phyloP scores from a whole-genome alignment of 2,329 filamentous ascomycete species.

The Coniochaeta sp. region DNA sequence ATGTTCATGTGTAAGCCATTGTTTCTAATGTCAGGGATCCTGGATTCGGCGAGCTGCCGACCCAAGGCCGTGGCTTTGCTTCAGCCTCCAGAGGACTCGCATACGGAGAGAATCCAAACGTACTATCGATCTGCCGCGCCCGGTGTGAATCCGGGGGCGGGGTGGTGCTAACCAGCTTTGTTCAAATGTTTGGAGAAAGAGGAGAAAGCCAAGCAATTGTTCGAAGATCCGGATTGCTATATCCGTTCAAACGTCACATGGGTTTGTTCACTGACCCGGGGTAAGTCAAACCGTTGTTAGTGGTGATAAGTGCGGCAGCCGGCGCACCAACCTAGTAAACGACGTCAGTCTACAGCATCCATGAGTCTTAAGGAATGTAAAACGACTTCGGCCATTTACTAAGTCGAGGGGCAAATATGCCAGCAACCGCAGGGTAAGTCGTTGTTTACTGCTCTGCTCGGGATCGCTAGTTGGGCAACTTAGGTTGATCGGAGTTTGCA shows the following conservation, averaged over 20 bases:
- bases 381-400: too few species aligned
- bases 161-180: not conserved
- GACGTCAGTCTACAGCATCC: too few species aligned
- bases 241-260: not conserved
- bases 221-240: not conserved
- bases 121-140: not conserved
- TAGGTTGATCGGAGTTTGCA: too few species aligned
- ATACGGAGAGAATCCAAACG: not conserved
- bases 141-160: not conserved
- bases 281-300: too few species aligned
- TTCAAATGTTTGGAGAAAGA: not conserved
- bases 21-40: not conserved
- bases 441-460: too few species aligned
- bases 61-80: not conserved
- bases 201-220: not conserved
- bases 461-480: too few species aligned
- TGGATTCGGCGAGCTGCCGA: not conserved
- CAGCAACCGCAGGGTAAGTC: too few species aligned
- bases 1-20: not conserved
- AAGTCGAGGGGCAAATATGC: too few species aligned
- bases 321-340: too few species aligned
- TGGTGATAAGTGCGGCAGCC: too few species aligned
- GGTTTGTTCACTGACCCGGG: not conserved
- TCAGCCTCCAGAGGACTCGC: not conserved
- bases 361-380: too few species aligned